Evolutionary conservation across 2,329 filamentous ascomycete species (phyloP).

Genomic region (Camillea tinctor): DNA sequence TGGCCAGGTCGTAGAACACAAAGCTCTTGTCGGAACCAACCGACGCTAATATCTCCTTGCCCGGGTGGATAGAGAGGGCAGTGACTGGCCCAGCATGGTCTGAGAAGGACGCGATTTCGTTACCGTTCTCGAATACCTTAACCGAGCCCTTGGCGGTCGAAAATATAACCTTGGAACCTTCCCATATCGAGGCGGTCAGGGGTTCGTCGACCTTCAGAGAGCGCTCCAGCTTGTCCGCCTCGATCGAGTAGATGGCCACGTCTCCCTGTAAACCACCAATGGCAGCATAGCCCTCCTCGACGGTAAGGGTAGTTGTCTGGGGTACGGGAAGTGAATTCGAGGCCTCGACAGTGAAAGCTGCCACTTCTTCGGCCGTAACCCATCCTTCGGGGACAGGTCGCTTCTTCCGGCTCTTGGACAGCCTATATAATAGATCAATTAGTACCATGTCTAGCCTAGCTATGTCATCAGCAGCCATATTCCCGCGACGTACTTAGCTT

Average conservation of each 20-base stretch:
- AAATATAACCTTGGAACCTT: constrained; percentile 66
- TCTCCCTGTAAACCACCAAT: constrained; percentile 74
- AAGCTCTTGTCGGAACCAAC: constrained; percentile 91
- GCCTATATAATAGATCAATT: constrained; percentile 46
- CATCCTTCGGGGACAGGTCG: constrained; percentile 81
- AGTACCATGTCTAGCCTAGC: constrained; percentile 8
- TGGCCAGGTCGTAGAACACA: constrained; percentile 77
- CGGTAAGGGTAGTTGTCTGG: constrained; percentile 48
- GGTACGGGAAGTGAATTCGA: constrained; percentile 48
- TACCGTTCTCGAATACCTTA: constrained; percentile 74
- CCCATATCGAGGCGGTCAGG: constrained; percentile 66
- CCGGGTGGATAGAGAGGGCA: constrained; percentile 77
- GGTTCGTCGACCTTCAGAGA: constrained; percentile 65
- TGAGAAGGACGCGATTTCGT: constrained; percentile 66
- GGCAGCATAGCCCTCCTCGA: constrained; percentile 64
- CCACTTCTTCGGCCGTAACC: constrained; percentile 72
- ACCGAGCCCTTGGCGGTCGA: constrained; percentile 74
- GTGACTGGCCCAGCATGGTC: constrained; percentile 82
- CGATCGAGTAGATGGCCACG: constrained; percentile 72
- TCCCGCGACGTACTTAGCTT: constrained; percentile 65
- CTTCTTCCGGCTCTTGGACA: constrained; percentile 88
- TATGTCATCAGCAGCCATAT: constrained; percentile 16
- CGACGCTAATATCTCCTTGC: constrained; percentile 78
- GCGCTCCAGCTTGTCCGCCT: constrained; percentile 65
- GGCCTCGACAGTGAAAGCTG: constrained; percentile 43